Percentiles rank a stretch among this genome's conserved stretches.
Conservation (phyloP, 352 stramenopile species). For the Stramenopiles sp. region DNA sequence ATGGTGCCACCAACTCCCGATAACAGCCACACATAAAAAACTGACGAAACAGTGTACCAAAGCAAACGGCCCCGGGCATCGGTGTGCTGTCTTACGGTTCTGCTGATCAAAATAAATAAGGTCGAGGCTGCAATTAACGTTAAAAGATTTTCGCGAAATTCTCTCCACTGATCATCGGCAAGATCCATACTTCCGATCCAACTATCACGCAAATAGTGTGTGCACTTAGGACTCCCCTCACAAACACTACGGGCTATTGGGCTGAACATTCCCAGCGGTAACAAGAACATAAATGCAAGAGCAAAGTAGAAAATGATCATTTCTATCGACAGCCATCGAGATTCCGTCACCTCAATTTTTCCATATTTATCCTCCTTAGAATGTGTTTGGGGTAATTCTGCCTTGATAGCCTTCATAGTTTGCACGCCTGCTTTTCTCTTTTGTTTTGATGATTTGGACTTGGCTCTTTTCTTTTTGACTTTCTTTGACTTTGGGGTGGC, state of each 20-base stretch:
- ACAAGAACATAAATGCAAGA: neutral
- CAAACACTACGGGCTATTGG: constrained; percentile 30
- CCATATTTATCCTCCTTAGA: neutral
- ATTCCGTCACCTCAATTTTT: neutral
- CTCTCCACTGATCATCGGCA: constrained; percentile 31
- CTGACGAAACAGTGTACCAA: neutral
- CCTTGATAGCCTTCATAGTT: neutral
- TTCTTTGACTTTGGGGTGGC: neutral
- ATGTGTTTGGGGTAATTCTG: neutral
- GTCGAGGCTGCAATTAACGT: constrained; percentile 13
- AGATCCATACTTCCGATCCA: constrained; percentile 24
- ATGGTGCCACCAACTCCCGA: constrained; percentile 12
- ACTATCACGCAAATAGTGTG: constrained; percentile 14
- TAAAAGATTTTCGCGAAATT: constrained; percentile 28
- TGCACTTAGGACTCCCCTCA: constrained; percentile 9
- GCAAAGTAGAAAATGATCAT: neutral
- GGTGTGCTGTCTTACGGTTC: neutral
- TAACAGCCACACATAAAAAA: neutral
- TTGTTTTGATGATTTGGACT: neutral
- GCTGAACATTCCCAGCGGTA: constrained; percentile 31
- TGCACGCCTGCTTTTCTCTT: neutral
- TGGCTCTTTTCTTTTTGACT: neutral
- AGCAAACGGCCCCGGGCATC: neutral
- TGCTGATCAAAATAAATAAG: neutral
- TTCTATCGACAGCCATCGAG: neutral